These are phyloP conservation scores for Malus orientalis DNA, from an alignment of 306 rosid genomes.

Conservation along the genomic window DNA sequence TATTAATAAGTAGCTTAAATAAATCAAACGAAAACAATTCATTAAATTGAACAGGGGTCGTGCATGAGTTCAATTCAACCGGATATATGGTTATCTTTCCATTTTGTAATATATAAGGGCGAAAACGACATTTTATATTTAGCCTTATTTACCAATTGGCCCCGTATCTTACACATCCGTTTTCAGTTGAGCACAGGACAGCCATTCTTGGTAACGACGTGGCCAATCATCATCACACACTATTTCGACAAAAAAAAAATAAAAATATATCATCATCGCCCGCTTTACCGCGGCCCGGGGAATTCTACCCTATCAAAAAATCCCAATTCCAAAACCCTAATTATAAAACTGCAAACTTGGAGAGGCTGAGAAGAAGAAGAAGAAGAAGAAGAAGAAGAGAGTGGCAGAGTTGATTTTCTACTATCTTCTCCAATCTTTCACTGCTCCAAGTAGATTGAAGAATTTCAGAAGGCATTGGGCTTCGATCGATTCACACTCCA, in stretches of 20 bases:
- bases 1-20: no score
- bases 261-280: background rate
- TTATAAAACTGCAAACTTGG: background rate
- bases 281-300: no score
- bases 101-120: background rate
- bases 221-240: background rate
- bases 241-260: background rate
- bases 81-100: no score
- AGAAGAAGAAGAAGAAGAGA: background rate
- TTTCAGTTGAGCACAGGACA: no score
- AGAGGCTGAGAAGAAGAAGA: background rate
- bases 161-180: background rate
- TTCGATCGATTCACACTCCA: background rate
- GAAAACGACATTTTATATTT: background rate
- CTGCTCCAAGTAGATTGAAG: background rate
- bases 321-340: background rate
- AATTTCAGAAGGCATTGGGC: background rate
- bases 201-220: background rate
- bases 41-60: no score
- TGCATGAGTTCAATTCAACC: no score
- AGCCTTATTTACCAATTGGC: background rate
- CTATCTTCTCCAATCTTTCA: background rate
- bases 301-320: no score
- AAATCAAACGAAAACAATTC: no score
- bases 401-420: background rate